Conservation (phyloP, 352 stramenopile genomes). For the Phytopythium helicoides region DNA sequence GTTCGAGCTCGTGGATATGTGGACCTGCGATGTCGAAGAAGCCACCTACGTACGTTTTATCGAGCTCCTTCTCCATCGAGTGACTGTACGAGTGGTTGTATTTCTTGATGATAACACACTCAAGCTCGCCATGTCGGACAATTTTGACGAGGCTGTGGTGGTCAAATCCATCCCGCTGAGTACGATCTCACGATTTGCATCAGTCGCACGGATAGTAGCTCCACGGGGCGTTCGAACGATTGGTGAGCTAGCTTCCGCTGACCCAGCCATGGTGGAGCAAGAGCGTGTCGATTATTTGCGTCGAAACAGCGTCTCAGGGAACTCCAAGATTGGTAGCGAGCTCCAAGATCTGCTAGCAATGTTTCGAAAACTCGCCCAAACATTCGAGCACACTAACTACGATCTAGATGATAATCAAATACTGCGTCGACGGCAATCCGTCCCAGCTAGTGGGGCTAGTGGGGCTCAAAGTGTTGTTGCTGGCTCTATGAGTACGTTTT, state of each 20-base stretch:
- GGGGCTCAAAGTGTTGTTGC: too few species aligned
- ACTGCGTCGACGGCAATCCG: neutral
- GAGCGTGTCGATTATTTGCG: constrained; percentile 55
- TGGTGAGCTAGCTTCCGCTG: constrained; percentile 55
- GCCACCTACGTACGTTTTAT: constrained; percentile 65
- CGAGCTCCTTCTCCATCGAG: constrained; percentile 56
- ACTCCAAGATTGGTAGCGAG: constrained; percentile 51
- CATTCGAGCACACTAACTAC: constrained; percentile 52
- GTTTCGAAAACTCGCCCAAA: constrained; percentile 54
- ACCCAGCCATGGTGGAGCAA: constrained; percentile 50
- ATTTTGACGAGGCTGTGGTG: constrained; percentile 71
- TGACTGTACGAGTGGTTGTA: constrained; percentile 66
- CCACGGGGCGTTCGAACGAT: constrained; percentile 48
- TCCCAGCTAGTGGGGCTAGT: too few species aligned
- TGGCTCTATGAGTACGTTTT: too few species aligned
- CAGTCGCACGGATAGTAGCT: constrained; percentile 56
- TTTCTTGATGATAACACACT: constrained; percentile 71
- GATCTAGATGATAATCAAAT: constrained; percentile 33
- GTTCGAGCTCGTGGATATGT: constrained; percentile 80
- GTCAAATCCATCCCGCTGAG: constrained; percentile 69
- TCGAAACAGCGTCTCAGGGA: constrained; percentile 14
- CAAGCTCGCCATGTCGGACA: constrained; percentile 68
- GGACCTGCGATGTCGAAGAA: constrained; percentile 78
- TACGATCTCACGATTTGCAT: constrained; percentile 66
- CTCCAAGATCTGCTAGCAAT: constrained; percentile 57